Conservation (phyloP, 2,329 filamentous ascomycete species). For the Immersiporthe knoxdaviesiana region DNA sequence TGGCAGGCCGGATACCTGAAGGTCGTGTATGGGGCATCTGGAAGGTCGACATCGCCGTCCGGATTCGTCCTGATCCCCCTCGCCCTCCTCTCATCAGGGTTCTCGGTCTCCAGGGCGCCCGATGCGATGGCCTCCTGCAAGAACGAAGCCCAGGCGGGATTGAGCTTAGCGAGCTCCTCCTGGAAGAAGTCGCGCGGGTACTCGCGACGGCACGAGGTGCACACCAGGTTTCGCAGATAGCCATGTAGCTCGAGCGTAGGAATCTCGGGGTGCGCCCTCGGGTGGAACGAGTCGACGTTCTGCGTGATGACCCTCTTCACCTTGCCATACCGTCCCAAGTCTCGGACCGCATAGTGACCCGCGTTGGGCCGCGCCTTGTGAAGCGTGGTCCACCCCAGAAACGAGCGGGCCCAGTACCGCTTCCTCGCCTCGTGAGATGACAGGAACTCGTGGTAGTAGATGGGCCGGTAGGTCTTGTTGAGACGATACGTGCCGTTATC, state of each 20-base stretch:
- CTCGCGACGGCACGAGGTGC: constrained; percentile 75
- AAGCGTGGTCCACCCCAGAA: constrained; percentile 87
- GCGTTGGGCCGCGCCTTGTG: constrained; percentile 78
- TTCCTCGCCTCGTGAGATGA: constrained; percentile 81
- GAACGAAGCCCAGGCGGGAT: constrained; percentile 84
- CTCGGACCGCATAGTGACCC: constrained; percentile 76
- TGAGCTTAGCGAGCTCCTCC: constrained; percentile 72
- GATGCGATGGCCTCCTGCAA: constrained; percentile 71
- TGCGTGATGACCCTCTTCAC: constrained; percentile 84
- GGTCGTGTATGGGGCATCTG: constrained; percentile 82
- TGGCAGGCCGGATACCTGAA: constrained; percentile 93
- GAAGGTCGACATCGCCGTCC: constrained; percentile 91
- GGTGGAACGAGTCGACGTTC: constrained; percentile 96
- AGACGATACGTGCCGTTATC: constrained; percentile 88
- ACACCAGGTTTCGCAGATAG: constrained; percentile 80
- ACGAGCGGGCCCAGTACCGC: constrained; percentile 94
- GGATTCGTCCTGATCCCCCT: constrained; percentile 83
- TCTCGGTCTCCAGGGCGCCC: constrained; percentile 78
- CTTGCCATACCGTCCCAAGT: constrained; percentile 72
- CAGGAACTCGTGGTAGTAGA: constrained; percentile 91
- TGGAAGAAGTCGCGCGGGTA: constrained; percentile 78
- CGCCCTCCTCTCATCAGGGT: constrained; percentile 68
- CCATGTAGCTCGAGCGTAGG: constrained; percentile 88
- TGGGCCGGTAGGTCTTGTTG: constrained; percentile 87
- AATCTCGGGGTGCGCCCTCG: constrained; percentile 71